Evolutionary conservation across 257 asterid species (phyloP).

Genomic region (Cordia subcordata): DNA sequence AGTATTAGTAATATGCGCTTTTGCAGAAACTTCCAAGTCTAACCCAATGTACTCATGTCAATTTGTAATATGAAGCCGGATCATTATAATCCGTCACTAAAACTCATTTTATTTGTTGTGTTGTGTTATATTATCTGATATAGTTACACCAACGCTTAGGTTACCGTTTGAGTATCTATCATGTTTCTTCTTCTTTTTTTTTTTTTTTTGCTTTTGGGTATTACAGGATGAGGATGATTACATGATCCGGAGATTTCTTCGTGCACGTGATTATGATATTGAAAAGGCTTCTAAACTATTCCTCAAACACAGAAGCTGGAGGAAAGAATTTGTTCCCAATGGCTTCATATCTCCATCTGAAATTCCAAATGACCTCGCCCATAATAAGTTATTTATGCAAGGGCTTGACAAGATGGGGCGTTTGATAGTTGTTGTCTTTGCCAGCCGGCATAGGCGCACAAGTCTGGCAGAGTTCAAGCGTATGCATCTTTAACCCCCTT

Average conservation of each 20-base stretch:
- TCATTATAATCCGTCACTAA: too few relatives aligned
- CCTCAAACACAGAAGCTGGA: conserved; percentile 73
- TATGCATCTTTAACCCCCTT: conserved; percentile 21
- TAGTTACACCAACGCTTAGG: too few relatives aligned
- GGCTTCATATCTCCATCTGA: conserved; percentile 35
- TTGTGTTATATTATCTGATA: too few relatives aligned
- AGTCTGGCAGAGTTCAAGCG: conserved; percentile 75
- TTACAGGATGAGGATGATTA: conserved; percentile 69
- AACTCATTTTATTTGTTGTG: too few relatives aligned
- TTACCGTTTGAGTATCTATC: background rate
- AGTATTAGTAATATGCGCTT: too few relatives aligned
- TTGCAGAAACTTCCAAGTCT: too few relatives aligned
- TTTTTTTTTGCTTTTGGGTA: too few relatives aligned
- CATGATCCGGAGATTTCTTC: conserved; percentile 74
- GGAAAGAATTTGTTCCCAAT: conserved; percentile 52
- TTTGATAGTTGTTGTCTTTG: conserved; percentile 58
- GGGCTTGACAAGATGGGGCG: conserved; percentile 76
- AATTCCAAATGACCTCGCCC: conserved; percentile 56
- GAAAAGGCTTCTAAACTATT: conserved; percentile 77
- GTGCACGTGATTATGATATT: conserved; percentile 88
- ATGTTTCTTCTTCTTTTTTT: background rate
- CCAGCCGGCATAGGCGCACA: conserved; percentile 62
- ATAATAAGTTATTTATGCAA: conserved; percentile 75
- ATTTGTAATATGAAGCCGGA: too few relatives aligned
- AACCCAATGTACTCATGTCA: too few relatives aligned